Conservation (phyloP, 2,329 filamentous ascomycete species). For the Neopestalotiopsis sp. region DNA sequence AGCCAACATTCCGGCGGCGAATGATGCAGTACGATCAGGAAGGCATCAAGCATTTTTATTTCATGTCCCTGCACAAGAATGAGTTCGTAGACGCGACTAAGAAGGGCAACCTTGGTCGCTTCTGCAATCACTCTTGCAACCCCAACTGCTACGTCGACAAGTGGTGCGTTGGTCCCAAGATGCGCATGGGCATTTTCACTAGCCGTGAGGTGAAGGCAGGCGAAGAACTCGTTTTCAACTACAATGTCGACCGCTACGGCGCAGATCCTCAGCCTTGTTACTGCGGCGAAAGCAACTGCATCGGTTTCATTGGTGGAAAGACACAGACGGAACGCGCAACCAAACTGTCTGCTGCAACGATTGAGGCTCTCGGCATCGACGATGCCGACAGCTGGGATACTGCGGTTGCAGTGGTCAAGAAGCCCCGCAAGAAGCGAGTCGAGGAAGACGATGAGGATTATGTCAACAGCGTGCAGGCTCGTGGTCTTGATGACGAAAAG, state of each 20-base stretch:
- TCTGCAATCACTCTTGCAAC: constrained; percentile 99
- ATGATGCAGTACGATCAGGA: constrained; percentile 95
- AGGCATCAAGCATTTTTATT: constrained; percentile 99
- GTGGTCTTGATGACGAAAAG: constrained; percentile 36
- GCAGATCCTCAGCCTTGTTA: constrained; percentile 97
- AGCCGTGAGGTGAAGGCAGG: constrained; percentile 82
- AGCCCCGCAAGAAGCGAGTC: constrained; percentile 88
- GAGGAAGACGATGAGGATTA: constrained; percentile 95
- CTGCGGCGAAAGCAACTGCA: constrained; percentile 92
- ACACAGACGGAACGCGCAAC: constrained; percentile 96
- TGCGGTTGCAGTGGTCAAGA: constrained; percentile 73
- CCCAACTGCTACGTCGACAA: constrained; percentile 99
- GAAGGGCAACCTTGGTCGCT: constrained; percentile 92
- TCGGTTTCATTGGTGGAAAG: constrained; percentile 95
- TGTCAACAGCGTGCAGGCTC: constrained; percentile 70
- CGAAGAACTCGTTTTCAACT: constrained; percentile 98
- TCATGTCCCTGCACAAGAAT: constrained; percentile 96
- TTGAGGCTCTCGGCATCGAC: constrained; percentile 95
- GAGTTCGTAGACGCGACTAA: constrained; percentile 98
- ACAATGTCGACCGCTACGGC: constrained; percentile 98
- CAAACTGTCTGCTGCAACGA: constrained; percentile 85
- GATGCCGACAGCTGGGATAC: constrained; percentile 93
- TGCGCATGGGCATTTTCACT: constrained; percentile 99
- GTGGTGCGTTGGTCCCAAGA: constrained; percentile 96
- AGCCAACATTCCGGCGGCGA: constrained; percentile 83